Evolutionary conservation across 208 protist species (phyloP).

Genomic region (Trypanosoma conorhini): DNA sequence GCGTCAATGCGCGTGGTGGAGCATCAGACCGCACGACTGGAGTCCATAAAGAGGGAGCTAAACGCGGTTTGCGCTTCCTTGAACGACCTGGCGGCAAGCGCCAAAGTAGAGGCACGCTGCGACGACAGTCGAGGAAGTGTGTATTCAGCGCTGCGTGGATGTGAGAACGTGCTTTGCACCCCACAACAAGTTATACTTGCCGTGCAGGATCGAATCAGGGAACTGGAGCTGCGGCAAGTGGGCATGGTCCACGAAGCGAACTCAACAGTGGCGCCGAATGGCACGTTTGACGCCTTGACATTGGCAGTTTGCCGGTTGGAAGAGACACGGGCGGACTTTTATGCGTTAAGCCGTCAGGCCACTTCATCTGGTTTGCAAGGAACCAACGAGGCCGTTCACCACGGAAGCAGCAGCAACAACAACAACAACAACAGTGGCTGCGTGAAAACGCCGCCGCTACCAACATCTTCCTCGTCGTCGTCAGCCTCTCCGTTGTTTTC

Average conservation of each 20-base stretch:
- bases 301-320: constrained; percentile 14
- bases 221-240: background rate
- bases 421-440: background rate
- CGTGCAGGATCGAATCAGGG: background rate
- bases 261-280: background rate
- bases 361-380: background rate
- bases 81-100: constrained; percentile 4
- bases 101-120: constrained; percentile 7
- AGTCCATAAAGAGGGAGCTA: constrained; percentile 1
- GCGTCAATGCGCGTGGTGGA: constrained; percentile 8
- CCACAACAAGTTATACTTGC: constrained; percentile 3
- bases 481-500: background rate
- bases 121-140: background rate
- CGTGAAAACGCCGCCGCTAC: background rate
- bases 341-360: constrained; percentile 1
- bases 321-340: constrained; percentile 15
- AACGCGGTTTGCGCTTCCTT: background rate
- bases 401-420: background rate
- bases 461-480: background rate
- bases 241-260: background rate
- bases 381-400: background rate
- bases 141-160: background rate
- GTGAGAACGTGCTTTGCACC: background rate
- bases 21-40: background rate
- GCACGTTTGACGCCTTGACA: constrained; percentile 13